Evolutionary conservation across 2,329 filamentous ascomycete species (phyloP).

Genomic region (Apiospora koreana): DNA sequence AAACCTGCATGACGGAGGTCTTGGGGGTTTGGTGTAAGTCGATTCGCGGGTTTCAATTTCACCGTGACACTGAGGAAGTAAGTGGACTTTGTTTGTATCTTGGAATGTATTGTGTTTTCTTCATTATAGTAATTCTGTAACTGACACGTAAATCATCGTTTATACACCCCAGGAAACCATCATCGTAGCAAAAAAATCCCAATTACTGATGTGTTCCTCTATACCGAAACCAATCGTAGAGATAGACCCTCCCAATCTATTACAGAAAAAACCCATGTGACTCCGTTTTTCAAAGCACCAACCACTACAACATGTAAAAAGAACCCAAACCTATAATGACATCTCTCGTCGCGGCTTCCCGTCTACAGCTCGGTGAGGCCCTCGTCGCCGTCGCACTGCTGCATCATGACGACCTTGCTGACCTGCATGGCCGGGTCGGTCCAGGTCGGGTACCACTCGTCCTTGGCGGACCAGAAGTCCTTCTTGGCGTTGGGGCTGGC

Average conservation of each 20-base stretch:
- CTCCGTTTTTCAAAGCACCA: background rate
- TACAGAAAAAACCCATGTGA: background rate
- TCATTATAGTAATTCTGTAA: background rate
- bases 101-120: background rate
- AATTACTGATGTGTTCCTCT: background rate
- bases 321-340: too few relatives aligned
- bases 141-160: background rate
- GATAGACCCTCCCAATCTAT: background rate
- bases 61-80: background rate
- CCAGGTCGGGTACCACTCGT: constrained; percentile 73
- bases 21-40: background rate
- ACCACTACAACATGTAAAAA: background rate
- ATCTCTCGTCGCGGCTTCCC: too few relatives aligned
- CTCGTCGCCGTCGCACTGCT: constrained; percentile 66
- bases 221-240: background rate
- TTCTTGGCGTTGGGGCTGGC: constrained; percentile 63
- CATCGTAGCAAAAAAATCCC: background rate
- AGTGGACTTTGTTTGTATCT: background rate
- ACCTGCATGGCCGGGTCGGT: constrained; percentile 67
- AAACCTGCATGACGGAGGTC: background rate
- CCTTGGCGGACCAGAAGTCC: constrained; percentile 74
- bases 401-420: constrained; percentile 69
- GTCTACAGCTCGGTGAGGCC: constrained; percentile 17
- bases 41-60: background rate
- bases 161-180: background rate